Percentiles rank a stretch among this genome's conserved stretches.
These are phyloP conservation scores for Cucumis cinereus DNA, from an alignment of 306 rosid species.

Conservation along the genomic window DNA sequence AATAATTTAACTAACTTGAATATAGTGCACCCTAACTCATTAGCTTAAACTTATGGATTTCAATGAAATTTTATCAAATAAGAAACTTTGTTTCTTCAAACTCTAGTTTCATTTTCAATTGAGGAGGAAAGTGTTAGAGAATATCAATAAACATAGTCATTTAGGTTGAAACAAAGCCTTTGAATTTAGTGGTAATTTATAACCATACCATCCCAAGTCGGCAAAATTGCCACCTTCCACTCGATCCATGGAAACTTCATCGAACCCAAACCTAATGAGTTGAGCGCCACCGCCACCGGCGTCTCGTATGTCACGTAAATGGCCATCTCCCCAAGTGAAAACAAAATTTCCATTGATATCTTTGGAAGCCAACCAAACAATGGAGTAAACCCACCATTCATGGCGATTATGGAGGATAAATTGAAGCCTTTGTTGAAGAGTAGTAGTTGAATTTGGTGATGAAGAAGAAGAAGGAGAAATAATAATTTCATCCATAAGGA, in stretches of 20 bases:
- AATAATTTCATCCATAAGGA: not conserved
- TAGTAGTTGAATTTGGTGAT: not conserved
- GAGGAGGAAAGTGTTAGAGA: not conserved
- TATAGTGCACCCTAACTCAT: not conserved
- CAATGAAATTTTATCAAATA: not conserved
- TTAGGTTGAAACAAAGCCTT: not conserved
- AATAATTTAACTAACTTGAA: too few relatives aligned
- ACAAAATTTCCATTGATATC: not conserved
- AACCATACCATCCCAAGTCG: conserved; percentile 17
- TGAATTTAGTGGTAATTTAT: not conserved
- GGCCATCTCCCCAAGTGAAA: conserved; percentile 29
- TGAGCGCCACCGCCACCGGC: not conserved
- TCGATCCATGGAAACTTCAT: not conserved
- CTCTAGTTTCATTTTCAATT: too few relatives aligned
- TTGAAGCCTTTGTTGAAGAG: conserved; percentile 29
- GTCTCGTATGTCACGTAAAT: conserved; percentile 12
- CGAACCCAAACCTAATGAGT: not conserved
- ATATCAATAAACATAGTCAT: not conserved
- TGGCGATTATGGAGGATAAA: conserved; percentile 24
- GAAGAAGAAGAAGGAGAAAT: not conserved
- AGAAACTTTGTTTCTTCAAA: too few relatives aligned
- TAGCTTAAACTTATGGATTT: not conserved
- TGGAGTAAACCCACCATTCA: conserved; percentile 43
- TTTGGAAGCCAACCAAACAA: conserved; percentile 37
- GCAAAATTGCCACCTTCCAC: not conserved